Evolutionary conservation across 106 monocot genomes (phyloP).

Genomic region (Hemerocallis citrina): DNA sequence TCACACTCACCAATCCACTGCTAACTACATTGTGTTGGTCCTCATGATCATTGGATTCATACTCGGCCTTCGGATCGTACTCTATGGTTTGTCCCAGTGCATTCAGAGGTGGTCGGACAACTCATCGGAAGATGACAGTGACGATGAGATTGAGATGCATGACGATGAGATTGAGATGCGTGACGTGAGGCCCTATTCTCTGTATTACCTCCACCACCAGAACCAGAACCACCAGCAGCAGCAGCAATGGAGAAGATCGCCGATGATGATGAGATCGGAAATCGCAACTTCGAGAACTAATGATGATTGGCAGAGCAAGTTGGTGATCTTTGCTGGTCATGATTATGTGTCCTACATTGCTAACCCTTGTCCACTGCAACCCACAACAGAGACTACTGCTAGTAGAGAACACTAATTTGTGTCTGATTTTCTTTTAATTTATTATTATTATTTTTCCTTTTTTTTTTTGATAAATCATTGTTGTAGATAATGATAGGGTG

Average conservation of each 20-base stretch:
- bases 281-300: background rate
- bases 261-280: background rate
- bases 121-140: background rate
- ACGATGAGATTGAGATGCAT: too few species aligned
- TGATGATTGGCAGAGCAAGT: conserved; percentile 12
- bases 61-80: background rate
- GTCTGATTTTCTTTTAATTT: too few species aligned
- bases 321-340: conserved; percentile 7
- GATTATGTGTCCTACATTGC: conserved; percentile 14
- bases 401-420: too few species aligned
- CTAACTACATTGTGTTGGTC: background rate
- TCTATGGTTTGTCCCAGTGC: background rate
- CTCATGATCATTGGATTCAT: background rate
- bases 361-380: conserved; percentile 5
- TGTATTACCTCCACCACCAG: background rate
- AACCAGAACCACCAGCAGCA: background rate
- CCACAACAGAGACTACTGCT: too few species aligned
- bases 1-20: background rate
- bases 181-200: background rate
- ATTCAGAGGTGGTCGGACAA: background rate
- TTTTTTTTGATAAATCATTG: too few species aligned
- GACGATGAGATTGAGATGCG: background rate
- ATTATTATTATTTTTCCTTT: too few species aligned
- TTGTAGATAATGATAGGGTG: too few species aligned
- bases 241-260: background rate